These are phyloP conservation scores for Cucurbita moschata DNA, from an alignment of 306 rosid genomes.

Conservation along the genomic window DNA sequence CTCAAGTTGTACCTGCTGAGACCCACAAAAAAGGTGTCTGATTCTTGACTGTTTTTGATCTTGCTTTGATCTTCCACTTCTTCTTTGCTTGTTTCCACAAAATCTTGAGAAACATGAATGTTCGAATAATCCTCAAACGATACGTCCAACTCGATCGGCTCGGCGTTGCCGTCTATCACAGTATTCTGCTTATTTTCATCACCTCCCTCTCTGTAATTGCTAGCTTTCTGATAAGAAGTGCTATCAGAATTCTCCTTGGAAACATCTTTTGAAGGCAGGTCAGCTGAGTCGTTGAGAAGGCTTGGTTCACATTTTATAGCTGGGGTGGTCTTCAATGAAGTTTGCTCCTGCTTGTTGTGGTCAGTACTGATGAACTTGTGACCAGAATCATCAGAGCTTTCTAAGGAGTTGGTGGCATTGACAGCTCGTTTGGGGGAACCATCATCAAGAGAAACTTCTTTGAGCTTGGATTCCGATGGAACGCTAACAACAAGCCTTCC, in stretches of 20 bases:
- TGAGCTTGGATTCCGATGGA: slow-evolving; percentile 12
- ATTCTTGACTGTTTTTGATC: slow-evolving; percentile 6
- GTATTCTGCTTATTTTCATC: slow-evolving; percentile 5
- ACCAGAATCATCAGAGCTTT: slow-evolving; percentile 16
- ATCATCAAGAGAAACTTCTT: slow-evolving; percentile 2
- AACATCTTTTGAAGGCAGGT: background rate
- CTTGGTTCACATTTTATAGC: background rate
- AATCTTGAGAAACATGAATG: slow-evolving; percentile 20
- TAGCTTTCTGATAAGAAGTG: slow-evolving; percentile 7
- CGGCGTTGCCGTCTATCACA: slow-evolving; percentile 9
- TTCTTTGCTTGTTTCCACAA: slow-evolving; percentile 13
- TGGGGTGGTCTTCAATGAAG: slow-evolving; percentile 6
- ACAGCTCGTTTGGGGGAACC: background rate
- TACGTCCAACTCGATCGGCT: slow-evolving; percentile 18
- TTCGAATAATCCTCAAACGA: slow-evolving; percentile 22
- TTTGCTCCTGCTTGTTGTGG: slow-evolving; percentile 4
- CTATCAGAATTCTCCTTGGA: slow-evolving; percentile 13
- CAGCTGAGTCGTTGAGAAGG: slow-evolving; percentile 10
- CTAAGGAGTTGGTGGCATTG: slow-evolving; percentile 10
- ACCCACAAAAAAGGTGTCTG: slow-evolving; percentile 17
- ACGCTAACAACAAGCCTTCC: slow-evolving; percentile 19
- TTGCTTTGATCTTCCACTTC: slow-evolving; percentile 22
- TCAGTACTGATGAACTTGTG: background rate
- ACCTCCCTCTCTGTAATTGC: slow-evolving; percentile 7
- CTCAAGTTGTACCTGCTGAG: slow-evolving; percentile 14